Conservation (phyloP, 2,329 filamentous ascomycete genomes). For the Penicillium expansum region DNA sequence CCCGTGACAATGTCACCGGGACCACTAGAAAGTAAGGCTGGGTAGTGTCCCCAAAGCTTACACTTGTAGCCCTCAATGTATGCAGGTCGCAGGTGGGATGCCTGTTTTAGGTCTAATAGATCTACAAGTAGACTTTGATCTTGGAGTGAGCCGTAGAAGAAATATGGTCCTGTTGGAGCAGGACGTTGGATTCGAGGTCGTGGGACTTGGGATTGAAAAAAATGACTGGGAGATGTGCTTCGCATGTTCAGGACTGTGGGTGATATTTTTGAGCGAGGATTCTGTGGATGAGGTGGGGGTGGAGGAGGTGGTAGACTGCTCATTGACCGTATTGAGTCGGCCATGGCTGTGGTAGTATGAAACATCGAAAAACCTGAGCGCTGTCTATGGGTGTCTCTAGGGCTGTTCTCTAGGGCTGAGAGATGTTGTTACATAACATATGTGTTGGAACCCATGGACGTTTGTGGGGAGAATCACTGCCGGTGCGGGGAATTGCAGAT, state of each 20-base stretch:
- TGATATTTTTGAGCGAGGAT: slow-evolving; percentile 2
- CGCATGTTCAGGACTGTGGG: slow-evolving; percentile 6
- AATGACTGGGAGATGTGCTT: background rate
- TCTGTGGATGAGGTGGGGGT: slow-evolving; percentile 4
- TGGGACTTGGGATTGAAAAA: background rate
- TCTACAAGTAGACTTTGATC: slow-evolving; percentile 23
- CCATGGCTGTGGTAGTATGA: background rate
- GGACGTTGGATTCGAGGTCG: background rate
- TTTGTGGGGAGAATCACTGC: background rate
- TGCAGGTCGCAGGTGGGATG: slow-evolving; percentile 16
- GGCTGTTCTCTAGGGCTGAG: too few species aligned
- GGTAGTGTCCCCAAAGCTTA: slow-evolving; percentile 24
- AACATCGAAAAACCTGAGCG: background rate
- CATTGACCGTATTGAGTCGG: background rate
- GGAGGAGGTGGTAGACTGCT: background rate
- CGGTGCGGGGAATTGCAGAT: background rate
- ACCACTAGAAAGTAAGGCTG: slow-evolving; percentile 14
- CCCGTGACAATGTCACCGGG: slow-evolving; percentile 12
- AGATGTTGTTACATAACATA: too few species aligned
- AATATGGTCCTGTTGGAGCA: slow-evolving; percentile 23
- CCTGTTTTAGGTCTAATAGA: slow-evolving; percentile 16
- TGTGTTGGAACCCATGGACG: too few species aligned
- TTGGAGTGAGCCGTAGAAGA: slow-evolving; percentile 36
- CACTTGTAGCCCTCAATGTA: slow-evolving; percentile 18
- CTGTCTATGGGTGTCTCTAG: background rate